Conservation (phyloP, 2,329 filamentous ascomycete genomes). For the Scytalidium lignicola region DNA sequence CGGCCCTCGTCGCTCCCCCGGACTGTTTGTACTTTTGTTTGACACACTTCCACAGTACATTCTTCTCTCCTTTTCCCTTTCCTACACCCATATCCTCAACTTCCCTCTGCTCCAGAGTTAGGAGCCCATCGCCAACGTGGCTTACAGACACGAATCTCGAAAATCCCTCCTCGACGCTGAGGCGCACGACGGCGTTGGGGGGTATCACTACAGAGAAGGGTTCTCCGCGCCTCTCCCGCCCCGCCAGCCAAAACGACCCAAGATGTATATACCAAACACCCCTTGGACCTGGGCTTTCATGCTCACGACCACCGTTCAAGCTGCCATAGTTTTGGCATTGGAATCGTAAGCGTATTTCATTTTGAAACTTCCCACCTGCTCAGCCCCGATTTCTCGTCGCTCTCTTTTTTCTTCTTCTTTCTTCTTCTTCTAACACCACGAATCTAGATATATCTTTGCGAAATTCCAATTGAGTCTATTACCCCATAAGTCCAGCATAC, state of each 20-base stretch:
- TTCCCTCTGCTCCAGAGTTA: slow-evolving; percentile 18
- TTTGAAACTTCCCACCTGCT: too few species aligned
- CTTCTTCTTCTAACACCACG: too few species aligned
- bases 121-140: slow-evolving; percentile 37
- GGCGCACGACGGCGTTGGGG: slow-evolving; percentile 26
- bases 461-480: slow-evolving; percentile 67
- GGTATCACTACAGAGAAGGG: slow-evolving; percentile 27
- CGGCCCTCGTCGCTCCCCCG: too few species aligned
- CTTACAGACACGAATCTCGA: slow-evolving; percentile 39
- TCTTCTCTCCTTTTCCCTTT: slow-evolving; percentile 11
- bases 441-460: slow-evolving; percentile 72
- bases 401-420: too few species aligned
- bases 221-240: slow-evolving; percentile 15
- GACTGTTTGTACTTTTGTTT: too few species aligned
- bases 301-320: slow-evolving; percentile 67
- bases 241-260: slow-evolving; percentile 30
- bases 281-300: slow-evolving; percentile 89
- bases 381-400: too few species aligned
- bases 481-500: slow-evolving; percentile 38
- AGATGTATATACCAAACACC: slow-evolving; percentile 74
- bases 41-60: too few species aligned
- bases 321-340: slow-evolving; percentile 72
- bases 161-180: slow-evolving; percentile 39
- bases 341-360: slow-evolving; percentile 64
- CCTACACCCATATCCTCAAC: slow-evolving; percentile 9